Evolutionary conservation across 1,139 yeast genomes (phyloP), one percentile per base, ranked within the genome.

Genomic region (Suhomyces bribrorum): DNA sequence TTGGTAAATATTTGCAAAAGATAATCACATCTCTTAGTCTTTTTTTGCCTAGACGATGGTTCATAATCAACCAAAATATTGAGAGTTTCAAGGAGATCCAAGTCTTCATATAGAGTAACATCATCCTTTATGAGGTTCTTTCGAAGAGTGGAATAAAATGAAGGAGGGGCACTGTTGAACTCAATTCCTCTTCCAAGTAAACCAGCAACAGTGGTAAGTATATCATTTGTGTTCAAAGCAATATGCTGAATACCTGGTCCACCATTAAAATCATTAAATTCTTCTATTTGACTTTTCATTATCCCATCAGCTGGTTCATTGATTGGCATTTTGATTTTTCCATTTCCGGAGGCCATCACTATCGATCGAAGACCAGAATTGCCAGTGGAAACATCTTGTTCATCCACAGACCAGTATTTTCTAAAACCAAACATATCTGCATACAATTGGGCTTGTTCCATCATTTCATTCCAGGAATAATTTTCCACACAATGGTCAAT

Each of bases 241-340:
- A 87, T 68, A 54, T 87, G 95, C 61, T 87, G 95, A 24, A 87
- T 75, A 1, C 95, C 95, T 0, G 95, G 83, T 0, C 95, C 95
- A 31, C 78, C 78, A 55, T 86, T 75, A 52, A 69, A 87, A 38
- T 82, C 86, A 48, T 83, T 62, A 56, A 83, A 87, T 57, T 87
- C 96, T 61, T 86, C 95, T 46, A 87, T 82, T 57, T 87, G 95
- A 2, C 90, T 81, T 54, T 73, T 78, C 54, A 75, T 75, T 40
- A 66, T 62, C 2, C 90, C 86, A 38, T 65, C 56, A 0, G 88
- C 90, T 0, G 96, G 95, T 57, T 86, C 95, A 59, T 86, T 87
- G 34, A 87, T 77, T 7, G 95, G 95, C 77, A 87, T 81, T 58
- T 85, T 85, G 48, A 86, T 75, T 32, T 55, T 60, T 5, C 84